phyloP scores from a whole-genome alignment of 176 grass and related monocot species.

The Hyparrhenia diplandra region DNA sequence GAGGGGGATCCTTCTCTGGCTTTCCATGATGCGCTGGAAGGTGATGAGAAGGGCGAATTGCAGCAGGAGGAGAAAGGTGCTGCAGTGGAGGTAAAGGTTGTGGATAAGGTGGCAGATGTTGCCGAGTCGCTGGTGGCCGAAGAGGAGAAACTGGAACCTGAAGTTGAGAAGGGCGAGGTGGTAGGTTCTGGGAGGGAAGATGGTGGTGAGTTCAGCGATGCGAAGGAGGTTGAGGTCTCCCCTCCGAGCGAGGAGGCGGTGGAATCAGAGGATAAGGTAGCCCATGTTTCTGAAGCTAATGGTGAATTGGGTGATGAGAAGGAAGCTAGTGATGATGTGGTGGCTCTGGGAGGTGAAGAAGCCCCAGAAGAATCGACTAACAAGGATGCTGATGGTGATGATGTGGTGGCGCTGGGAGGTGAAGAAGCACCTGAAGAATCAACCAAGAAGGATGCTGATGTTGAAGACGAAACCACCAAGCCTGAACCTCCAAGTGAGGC shows the following conservation, averaged over 20 bases:
- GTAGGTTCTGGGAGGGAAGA: not conserved
- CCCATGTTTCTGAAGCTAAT: constrained; percentile 4
- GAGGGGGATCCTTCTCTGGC: constrained; percentile 11
- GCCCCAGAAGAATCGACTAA: not conserved
- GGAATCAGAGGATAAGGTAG: not conserved
- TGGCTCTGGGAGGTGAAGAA: not conserved
- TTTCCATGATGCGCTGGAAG: not conserved
- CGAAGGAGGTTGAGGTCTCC: constrained; percentile 1
- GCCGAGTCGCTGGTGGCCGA: not conserved
- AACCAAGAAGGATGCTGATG: constrained; percentile 26
- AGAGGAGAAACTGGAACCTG: not conserved
- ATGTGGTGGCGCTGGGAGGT: not conserved
- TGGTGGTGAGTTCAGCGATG: not conserved
- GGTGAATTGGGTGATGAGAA: constrained; percentile 22
- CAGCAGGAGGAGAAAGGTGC: not conserved
- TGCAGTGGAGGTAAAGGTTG: not conserved
- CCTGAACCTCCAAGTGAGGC: not conserved
- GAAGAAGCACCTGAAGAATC: not conserved
- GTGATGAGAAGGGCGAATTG: constrained; percentile 18
- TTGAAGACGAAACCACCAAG: not conserved
- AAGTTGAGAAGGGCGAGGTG: constrained; percentile 8
- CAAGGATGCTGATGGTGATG: constrained; percentile 24
- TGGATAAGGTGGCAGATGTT: not conserved
- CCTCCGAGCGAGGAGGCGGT: not conserved
- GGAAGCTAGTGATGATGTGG: not conserved